Evolutionary conservation across 2,329 filamentous ascomycete species (phyloP), one percentile per base, ranked within the genome.

Genomic region (Dryadomyces quercus-mongolicae): DNA sequence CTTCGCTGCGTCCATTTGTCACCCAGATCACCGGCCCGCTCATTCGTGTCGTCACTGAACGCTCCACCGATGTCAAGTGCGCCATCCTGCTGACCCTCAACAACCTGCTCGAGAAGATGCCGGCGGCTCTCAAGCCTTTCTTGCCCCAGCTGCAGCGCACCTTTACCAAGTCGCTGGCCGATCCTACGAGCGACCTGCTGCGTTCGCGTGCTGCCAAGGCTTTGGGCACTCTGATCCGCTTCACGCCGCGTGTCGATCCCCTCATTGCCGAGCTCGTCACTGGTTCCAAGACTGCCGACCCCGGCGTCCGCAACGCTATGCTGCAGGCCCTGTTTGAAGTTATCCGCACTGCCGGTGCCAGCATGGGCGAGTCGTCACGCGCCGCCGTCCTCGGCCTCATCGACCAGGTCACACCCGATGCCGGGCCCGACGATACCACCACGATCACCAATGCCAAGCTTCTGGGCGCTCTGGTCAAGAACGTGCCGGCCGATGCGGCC

Each of bases 1-100:
- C 90, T 56, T 84, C 91, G 20, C 75, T 98, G 58, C 94, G 93
- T 70, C 89, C 91, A 8, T 97, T 94, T 64, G 93, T 98, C 57
- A 96, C 92, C 34, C 91, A 96, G 65, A 96, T 98, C 62, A 97
- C 94, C 5, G 93, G 93, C 66, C 93, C 94, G 21, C 80, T 98
- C 53, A 98, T 98, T 68, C 88, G 93, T 78, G 92, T 97, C 21
- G 91, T 98, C 18, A 96, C 93, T 5, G 93, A 98, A 68, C 84
- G 92, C 58, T 95, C 93, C 2, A 90, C 90, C 2, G 94, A 98
- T 52, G 90, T 98, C 69, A 97, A 95, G 72, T 86, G 88, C 57
- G 93, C 93, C 45, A 95, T 98, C 66, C 75, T 98, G 57, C 78
- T 94, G 53, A 95, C 93, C 0, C 80, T 98, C 60, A 97, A 96